Evolutionary conservation across 1,139 yeast genomes (phyloP).

Genomic region (Arxiozyma slooffiae): DNA sequence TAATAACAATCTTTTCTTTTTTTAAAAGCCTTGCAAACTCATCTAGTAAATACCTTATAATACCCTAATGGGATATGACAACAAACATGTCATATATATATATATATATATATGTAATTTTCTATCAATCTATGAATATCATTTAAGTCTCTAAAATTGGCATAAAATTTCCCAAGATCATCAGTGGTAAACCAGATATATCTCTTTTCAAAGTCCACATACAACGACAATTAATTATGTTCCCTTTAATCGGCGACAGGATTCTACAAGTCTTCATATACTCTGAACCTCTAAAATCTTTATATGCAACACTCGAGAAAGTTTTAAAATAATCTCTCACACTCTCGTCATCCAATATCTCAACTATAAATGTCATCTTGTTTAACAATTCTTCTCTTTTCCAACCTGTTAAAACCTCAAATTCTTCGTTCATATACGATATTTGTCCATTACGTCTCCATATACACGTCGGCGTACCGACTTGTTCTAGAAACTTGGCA

Average conservation of each 20-base stretch:
- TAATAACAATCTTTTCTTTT: too few species aligned
- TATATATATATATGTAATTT: too few species aligned
- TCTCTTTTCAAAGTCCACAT: slow-evolving; percentile 91
- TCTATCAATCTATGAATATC: too few species aligned
- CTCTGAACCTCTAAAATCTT: slow-evolving; percentile 79
- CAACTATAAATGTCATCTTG: slow-evolving; percentile 70
- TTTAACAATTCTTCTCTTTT: slow-evolving; percentile 53
- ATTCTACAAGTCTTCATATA: slow-evolving; percentile 55
- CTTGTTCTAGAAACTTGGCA: slow-evolving; percentile 68
- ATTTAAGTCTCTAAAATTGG: slow-evolving; percentile 34
- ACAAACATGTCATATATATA: neutral
- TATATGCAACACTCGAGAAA: slow-evolving; percentile 79
- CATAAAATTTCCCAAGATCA: slow-evolving; percentile 86
- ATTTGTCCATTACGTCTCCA: slow-evolving; percentile 96
- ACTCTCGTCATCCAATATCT: slow-evolving; percentile 76
- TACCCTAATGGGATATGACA: too few species aligned
- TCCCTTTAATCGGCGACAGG: slow-evolving; percentile 28
- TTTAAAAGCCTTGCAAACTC: too few species aligned
- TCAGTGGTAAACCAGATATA: slow-evolving; percentile 91
- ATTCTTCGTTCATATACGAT: slow-evolving; percentile 88
- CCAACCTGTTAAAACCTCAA: slow-evolving; percentile 88
- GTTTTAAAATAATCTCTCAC: slow-evolving; percentile 82
- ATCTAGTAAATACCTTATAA: too few species aligned
- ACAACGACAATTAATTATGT: slow-evolving; percentile 58
- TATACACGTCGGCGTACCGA: slow-evolving; percentile 90